phyloP scores from a whole-genome alignment of 768 basidiomycete genomes.

The Phallus indusiatus region DNA sequence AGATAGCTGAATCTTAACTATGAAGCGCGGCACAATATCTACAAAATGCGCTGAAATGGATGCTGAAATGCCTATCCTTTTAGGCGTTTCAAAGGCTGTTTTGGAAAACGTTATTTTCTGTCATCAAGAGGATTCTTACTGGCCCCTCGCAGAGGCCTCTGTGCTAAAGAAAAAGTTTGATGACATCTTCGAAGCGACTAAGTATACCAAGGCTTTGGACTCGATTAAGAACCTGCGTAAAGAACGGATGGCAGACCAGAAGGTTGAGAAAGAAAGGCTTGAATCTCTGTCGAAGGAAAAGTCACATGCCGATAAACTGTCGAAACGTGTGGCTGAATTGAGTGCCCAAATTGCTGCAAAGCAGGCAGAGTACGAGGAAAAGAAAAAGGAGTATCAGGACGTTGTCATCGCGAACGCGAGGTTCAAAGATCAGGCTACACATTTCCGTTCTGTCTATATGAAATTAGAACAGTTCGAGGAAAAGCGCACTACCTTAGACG shows the following conservation, averaged over 20 bases:
- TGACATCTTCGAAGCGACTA: slow-evolving; percentile 98
- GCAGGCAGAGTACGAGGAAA: slow-evolving; percentile 64
- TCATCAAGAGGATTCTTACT: slow-evolving; percentile 98
- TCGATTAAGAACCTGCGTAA: slow-evolving; percentile 86
- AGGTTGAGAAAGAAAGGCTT: slow-evolving; percentile 85
- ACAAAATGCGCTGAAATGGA: slow-evolving; percentile 99
- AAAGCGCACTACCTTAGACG: slow-evolving; percentile 50
- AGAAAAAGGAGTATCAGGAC: slow-evolving; percentile 54
- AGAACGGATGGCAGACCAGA: slow-evolving; percentile 82
- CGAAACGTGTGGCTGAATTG: slow-evolving; percentile 50
- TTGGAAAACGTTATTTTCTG: slow-evolving; percentile 99
- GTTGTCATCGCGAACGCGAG: slow-evolving; percentile 60
- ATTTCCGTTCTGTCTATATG: slow-evolving; percentile 78
- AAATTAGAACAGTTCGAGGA: slow-evolving; percentile 55
- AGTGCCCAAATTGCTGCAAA: slow-evolving; percentile 55
- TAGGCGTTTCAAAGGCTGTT: slow-evolving; percentile 97
- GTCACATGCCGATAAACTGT: slow-evolving; percentile 76
- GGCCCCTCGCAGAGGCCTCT: slow-evolving; percentile 90
- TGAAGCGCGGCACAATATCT: slow-evolving; percentile 79
- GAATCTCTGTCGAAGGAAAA: slow-evolving; percentile 74
- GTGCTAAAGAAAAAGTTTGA: slow-evolving; percentile 98
- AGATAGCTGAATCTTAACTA: background rate
- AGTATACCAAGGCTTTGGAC: slow-evolving; percentile 97
- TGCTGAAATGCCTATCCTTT: slow-evolving; percentile 79
- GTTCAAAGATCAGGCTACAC: slow-evolving; percentile 75